phyloP scores from a whole-genome alignment of 2,329 filamentous ascomycete species.

The Rhynchosporium agropyri region DNA sequence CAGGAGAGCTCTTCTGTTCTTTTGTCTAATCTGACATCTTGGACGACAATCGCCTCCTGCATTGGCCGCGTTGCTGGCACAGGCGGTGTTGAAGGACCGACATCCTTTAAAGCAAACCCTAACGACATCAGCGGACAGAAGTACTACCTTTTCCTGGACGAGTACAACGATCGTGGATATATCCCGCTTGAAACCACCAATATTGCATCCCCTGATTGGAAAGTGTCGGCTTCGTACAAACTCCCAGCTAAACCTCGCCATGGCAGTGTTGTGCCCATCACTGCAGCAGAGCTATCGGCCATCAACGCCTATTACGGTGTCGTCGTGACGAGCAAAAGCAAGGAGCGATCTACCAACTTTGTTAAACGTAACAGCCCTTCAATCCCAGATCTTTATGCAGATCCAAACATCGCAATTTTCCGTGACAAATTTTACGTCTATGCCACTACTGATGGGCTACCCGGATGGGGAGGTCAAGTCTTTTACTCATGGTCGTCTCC shows the following conservation, averaged over 20 bases:
- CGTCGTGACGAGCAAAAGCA: neutral
- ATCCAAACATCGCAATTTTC: constrained; percentile 17
- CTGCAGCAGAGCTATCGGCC: constrained; percentile 15
- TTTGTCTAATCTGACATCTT: constrained; percentile 1
- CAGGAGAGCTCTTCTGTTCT: constrained; percentile 19
- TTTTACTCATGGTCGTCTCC: constrained; percentile 19
- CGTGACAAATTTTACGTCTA: constrained; percentile 18
- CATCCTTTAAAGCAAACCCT: constrained; percentile 17
- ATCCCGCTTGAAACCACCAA: constrained; percentile 19
- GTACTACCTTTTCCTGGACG: constrained; percentile 20
- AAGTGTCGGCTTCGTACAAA: constrained; percentile 13
- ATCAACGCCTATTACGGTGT: constrained; percentile 14
- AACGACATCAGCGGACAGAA: constrained; percentile 20
- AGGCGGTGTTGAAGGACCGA: constrained; percentile 18
- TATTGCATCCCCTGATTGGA: constrained; percentile 13
- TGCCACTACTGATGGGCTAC: constrained; percentile 14
- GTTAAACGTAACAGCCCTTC: constrained; percentile 4
- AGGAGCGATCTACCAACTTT: constrained; percentile 4
- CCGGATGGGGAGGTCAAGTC: constrained; percentile 16
- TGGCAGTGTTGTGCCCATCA: constrained; percentile 16
- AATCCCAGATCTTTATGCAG: constrained; percentile 11
- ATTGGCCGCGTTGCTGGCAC: constrained; percentile 19
- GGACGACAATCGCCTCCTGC: constrained; percentile 9
- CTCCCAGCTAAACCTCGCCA: constrained; percentile 18
- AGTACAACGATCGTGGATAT: constrained; percentile 18